Evolutionary conservation across 1,284 basidiomycete genomes (phyloP).

Genomic region (Ceratobasidium theobromae): DNA sequence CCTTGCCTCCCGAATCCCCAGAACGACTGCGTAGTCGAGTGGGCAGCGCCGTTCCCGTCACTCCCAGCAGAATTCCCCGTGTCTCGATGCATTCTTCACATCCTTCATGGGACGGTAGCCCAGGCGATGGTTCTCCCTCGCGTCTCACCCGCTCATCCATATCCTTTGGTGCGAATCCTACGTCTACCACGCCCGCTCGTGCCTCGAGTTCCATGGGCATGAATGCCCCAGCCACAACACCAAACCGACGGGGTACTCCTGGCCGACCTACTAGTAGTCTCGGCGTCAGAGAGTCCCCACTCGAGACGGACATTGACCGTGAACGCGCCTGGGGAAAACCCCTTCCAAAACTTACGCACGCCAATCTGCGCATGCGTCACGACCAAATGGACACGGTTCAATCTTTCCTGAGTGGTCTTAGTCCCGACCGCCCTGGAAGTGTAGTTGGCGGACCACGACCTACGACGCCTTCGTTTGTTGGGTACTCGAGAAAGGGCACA

Average conservation of each 20-base stretch:
- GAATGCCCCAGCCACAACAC: background rate
- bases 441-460: background rate
- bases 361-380: slow-evolving; percentile 20
- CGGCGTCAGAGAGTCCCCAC: background rate
- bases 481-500: background rate
- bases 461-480: slow-evolving; percentile 19
- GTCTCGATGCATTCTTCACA: slow-evolving; percentile 19
- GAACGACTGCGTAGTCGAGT: too few species aligned
- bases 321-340: slow-evolving; percentile 8
- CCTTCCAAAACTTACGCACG: slow-evolving; percentile 16
- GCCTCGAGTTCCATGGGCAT: background rate
- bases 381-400: slow-evolving; percentile 6
- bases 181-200: background rate
- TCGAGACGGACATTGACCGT: slow-evolving; percentile 18
- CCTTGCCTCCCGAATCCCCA: too few species aligned
- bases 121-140: background rate
- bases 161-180: background rate
- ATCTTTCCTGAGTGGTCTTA: background rate
- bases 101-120: slow-evolving; percentile 1
- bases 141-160: background rate
- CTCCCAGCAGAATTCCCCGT: slow-evolving; percentile 18
- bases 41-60: background rate
- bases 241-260: background rate
- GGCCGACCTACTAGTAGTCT: background rate
- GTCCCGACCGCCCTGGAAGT: background rate